Percentiles rank a stretch among this genome's conserved stretches.
phyloP scores from a whole-genome alignment of 2,329 filamentous ascomycete genomes.

The Colletotrichum tofieldiae region DNA sequence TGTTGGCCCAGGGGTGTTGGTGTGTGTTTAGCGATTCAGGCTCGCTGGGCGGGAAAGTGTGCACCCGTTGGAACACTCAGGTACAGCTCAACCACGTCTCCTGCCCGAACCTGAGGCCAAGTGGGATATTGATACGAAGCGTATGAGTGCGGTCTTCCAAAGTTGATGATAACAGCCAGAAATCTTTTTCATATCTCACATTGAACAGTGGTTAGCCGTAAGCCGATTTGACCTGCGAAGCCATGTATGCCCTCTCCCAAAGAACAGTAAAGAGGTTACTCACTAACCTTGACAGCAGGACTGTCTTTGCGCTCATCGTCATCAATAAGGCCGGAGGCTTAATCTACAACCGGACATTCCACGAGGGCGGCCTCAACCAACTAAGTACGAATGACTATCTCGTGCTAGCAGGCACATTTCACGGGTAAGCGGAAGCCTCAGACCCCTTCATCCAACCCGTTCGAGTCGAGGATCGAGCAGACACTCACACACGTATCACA shows the following conservation, averaged over 20 bases:
- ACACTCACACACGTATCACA: conserved; percentile 36
- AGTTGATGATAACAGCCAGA: conserved; percentile 16
- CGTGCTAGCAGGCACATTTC: conserved; percentile 96
- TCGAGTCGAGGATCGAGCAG: conserved; percentile 1
- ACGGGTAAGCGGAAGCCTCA: conserved; percentile 76
- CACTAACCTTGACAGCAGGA: conserved; percentile 69
- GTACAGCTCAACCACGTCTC: not conserved
- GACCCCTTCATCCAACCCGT: conserved; percentile 46
- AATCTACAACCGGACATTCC: conserved; percentile 96
- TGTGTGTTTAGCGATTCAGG: conserved; percentile 22
- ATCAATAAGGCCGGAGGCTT: conserved; percentile 99
- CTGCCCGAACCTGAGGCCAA: conserved; percentile 32
- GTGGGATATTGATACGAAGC: conserved; percentile 11
- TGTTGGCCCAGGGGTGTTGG: conserved; percentile 6
- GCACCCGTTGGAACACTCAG: not conserved
- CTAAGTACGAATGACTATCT: conserved; percentile 97
- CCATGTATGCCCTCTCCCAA: conserved; percentile 15
- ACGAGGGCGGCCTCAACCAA: conserved; percentile 86
- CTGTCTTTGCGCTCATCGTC: conserved; percentile 94
- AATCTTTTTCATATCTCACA: not conserved
- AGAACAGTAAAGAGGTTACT: conserved; percentile 1
- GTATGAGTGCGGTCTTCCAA: conserved; percentile 16
- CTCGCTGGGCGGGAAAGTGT: not conserved
- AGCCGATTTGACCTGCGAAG: conserved; percentile 18
- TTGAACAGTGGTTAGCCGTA: conserved; percentile 12